Evolutionary conservation across 164 flowering plant genomes (phyloP), one percentile per base, ranked within the genome.

Genomic region (Protea cynaroides): DNA sequence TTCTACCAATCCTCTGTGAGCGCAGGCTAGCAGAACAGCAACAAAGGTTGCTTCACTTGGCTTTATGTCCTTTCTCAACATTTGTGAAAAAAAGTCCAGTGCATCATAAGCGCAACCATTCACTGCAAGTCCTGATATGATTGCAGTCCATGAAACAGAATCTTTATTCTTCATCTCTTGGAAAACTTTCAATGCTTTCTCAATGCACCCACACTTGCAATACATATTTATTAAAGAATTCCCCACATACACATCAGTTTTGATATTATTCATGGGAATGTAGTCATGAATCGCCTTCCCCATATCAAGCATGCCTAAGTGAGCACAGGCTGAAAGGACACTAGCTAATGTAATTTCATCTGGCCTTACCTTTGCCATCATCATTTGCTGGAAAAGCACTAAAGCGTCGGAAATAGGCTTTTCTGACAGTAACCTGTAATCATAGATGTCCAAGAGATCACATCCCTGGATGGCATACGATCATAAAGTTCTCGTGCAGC

Each of bases 111-210:
- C 52, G 15, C 15, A 49, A 49, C 52, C 52, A 49, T 49, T 49
- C 52, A 49, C 52, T 13, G 52, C 52, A 18, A 49, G 52, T 49
- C 52, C 52, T 49, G 52, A 49, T 49, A 49, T 49, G 52, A 49
- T 15, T 15, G 52, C 14, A 3, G 52, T 49, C 52, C 52, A 49
- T 15, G 52, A 49, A 4, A 49, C 52, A 49, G 52, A 15, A 15
- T 49, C 52, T 18, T 49, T 49, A 5, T 18, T 7, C 2, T 1
- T 15, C 52, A 49, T 49, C 52, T 49, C 52, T 14, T 6, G 17
- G 19, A 49, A 49, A 4, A 49, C 52, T 49, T 49, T 18, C 18
- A 49, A 49, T 49, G 52, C 52, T 1, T 49, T 49, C 18, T 12
- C 17, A 49, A 49, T 49, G 18, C 52, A 49, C 3, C 52, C 52